Percentiles rank a stretch among this genome's conserved stretches.
Evolutionary conservation across 768 basidiomycete species (phyloP).

Genomic region (Mycena belliarum): DNA sequence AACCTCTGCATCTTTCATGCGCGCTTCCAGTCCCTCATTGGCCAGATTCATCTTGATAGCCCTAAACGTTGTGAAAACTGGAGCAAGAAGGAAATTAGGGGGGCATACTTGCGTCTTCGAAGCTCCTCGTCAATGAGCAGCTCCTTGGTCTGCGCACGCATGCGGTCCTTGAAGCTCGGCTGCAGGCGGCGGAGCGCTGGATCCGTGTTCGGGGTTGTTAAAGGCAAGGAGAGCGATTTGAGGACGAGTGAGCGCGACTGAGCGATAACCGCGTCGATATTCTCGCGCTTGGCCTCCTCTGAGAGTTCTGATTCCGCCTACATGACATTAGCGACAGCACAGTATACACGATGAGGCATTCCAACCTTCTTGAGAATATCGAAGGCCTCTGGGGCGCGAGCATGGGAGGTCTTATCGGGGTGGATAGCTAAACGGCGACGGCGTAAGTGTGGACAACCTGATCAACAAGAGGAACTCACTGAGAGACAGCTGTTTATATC

Average conservation of each 20-base stretch:
- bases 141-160: conserved; percentile 77
- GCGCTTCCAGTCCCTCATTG: conserved; percentile 91
- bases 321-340: background rate
- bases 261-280: conserved; percentile 76
- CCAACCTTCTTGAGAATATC: conserved; percentile 89
- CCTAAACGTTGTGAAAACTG: conserved; percentile 37
- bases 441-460: background rate
- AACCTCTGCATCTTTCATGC: conserved; percentile 88
- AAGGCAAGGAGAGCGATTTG: conserved; percentile 61
- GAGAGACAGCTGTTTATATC: conserved; percentile 81
- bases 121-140: conserved; percentile 90
- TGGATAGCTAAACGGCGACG: conserved; percentile 73
- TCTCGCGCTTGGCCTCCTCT: conserved; percentile 76
- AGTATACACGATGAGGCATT: background rate
- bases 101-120: conserved; percentile 72
- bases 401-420: conserved; percentile 94
- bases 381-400: conserved; percentile 88
- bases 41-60: conserved; percentile 89
- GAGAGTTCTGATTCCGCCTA: conserved; percentile 86
- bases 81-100: background rate
- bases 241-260: conserved; percentile 73
- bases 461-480: conserved; percentile 52
- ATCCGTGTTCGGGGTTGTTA: conserved; percentile 60
- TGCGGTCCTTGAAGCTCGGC: conserved; percentile 66
- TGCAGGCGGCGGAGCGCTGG: conserved; percentile 49